These are phyloP conservation scores for Trichothecium roseum DNA, from an alignment of 2,329 filamentous ascomycete species.

Conservation along the genomic window DNA sequence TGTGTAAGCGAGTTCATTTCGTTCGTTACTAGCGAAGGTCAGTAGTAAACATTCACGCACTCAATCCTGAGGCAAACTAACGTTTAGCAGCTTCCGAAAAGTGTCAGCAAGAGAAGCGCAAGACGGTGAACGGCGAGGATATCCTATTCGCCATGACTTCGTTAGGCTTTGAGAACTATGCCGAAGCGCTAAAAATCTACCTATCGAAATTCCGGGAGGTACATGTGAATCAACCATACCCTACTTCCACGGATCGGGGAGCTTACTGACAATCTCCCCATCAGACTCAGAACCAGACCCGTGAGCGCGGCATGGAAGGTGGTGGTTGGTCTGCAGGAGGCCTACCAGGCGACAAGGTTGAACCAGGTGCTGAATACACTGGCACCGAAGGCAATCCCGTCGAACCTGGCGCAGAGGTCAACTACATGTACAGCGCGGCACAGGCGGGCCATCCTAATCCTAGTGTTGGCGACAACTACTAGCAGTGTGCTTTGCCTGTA, in stretches of 20 bases:
- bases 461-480: conserved; percentile 41
- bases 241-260: too few relatives aligned
- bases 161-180: conserved; percentile 96
- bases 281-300: conserved; percentile 31
- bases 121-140: conserved; percentile 98
- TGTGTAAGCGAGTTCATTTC: conserved; percentile 99
- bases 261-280: conserved; percentile 1
- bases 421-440: conserved; percentile 42
- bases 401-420: conserved; percentile 29
- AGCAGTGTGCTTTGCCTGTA: too few relatives aligned
- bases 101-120: conserved; percentile 98
- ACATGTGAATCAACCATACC: neutral
- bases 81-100: conserved; percentile 75
- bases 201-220: conserved; percentile 94
- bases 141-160: conserved; percentile 99
- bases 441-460: conserved; percentile 49
- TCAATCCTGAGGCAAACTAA: neutral
- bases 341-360: conserved; percentile 19
- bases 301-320: conserved; percentile 26
- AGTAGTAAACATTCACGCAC: conserved; percentile 23
- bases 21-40: conserved; percentile 98
- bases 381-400: conserved; percentile 30
- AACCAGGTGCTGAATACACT: conserved; percentile 25
- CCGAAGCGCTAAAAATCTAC: conserved; percentile 96
- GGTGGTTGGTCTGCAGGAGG: conserved; percentile 16